phyloP scores from a whole-genome alignment of 768 basidiomycete genomes.

The Tubosaeta sp. region DNA sequence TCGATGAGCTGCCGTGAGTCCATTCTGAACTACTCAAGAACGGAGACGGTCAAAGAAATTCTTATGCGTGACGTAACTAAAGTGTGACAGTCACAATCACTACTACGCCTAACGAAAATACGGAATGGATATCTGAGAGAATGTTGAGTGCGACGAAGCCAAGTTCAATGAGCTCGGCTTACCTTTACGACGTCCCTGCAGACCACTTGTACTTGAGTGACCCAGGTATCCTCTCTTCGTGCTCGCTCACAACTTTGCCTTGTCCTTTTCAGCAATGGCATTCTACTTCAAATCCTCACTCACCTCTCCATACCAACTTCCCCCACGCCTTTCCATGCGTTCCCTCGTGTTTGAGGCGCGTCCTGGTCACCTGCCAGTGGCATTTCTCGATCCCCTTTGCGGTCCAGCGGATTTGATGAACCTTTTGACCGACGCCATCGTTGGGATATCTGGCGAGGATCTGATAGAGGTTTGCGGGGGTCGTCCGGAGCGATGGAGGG shows the following conservation, averaged over 20 bases:
- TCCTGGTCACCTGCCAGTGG: constrained; percentile 73
- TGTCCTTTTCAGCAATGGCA: constrained; percentile 5
- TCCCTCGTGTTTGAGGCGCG: constrained; percentile 69
- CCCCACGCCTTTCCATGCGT: constrained; percentile 85
- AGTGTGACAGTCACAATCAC: constrained; percentile 3
- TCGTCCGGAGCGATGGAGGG: constrained; percentile 54
- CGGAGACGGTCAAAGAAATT: background rate
- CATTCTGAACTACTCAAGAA: constrained; percentile 35
- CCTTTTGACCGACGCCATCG: constrained; percentile 61
- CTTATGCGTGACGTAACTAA: constrained; percentile 13
- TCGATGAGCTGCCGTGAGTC: constrained; percentile 66
- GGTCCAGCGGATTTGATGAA: constrained; percentile 74
- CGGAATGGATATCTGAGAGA: background rate
- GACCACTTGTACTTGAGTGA: constrained; percentile 73
- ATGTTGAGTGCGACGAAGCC: background rate
- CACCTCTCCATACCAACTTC: constrained; percentile 73
- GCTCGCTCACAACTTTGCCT: constrained; percentile 60
- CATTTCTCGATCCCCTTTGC: constrained; percentile 60
- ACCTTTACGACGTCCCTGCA: constrained; percentile 42
- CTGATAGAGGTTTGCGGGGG: constrained; percentile 66
- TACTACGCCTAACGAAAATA: background rate
- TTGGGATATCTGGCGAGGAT: constrained; percentile 64
- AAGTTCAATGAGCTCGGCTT: background rate
- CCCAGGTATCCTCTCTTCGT: constrained; percentile 63
- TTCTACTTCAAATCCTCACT: constrained; percentile 19